phyloP scores from a whole-genome alignment of 164 flowering plant genomes.

The Magnolia kwangsiensis region DNA sequence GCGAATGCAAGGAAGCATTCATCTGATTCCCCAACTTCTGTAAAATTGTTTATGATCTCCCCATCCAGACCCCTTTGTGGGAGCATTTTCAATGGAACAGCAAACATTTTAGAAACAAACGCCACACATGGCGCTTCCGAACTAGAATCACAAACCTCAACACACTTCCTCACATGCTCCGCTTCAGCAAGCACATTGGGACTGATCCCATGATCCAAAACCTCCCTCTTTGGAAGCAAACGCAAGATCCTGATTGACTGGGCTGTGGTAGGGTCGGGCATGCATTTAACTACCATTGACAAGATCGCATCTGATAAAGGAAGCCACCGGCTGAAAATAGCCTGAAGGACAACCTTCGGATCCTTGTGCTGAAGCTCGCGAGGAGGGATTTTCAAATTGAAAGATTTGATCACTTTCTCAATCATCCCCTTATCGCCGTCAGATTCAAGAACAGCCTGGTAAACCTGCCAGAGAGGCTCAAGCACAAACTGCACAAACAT shows the following conservation, averaged over 20 bases:
- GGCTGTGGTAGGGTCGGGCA: slow-evolving; percentile 80
- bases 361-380: slow-evolving; percentile 90
- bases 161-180: slow-evolving; percentile 62
- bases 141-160: slow-evolving; percentile 71
- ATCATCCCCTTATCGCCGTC: slow-evolving; percentile 62
- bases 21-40: slow-evolving; percentile 53
- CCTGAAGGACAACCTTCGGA: slow-evolving; percentile 67
- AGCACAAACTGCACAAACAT: slow-evolving; percentile 92
- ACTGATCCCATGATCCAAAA: slow-evolving; percentile 23
- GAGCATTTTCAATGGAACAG: slow-evolving; percentile 73
- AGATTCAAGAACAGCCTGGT: slow-evolving; percentile 52
- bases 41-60: slow-evolving; percentile 34
- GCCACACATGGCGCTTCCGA: slow-evolving; percentile 79
- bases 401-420: slow-evolving; percentile 63
- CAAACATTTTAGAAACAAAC: slow-evolving; percentile 95
- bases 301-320: slow-evolving; percentile 74
- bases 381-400: slow-evolving; percentile 57
- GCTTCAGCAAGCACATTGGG: slow-evolving; percentile 57
- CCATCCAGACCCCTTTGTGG: slow-evolving; percentile 58
- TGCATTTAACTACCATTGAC: slow-evolving; percentile 71
- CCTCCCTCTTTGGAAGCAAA: slow-evolving; percentile 66
- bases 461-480: slow-evolving; percentile 87
- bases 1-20: slow-evolving; percentile 95
- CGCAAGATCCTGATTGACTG: slow-evolving; percentile 66
- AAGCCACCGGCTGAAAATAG: slow-evolving; percentile 93